Evolutionary conservation across 2,329 filamentous ascomycete species (phyloP), one percentile per base, ranked within the genome.

Genomic region (Emericellopsis atlantica): DNA sequence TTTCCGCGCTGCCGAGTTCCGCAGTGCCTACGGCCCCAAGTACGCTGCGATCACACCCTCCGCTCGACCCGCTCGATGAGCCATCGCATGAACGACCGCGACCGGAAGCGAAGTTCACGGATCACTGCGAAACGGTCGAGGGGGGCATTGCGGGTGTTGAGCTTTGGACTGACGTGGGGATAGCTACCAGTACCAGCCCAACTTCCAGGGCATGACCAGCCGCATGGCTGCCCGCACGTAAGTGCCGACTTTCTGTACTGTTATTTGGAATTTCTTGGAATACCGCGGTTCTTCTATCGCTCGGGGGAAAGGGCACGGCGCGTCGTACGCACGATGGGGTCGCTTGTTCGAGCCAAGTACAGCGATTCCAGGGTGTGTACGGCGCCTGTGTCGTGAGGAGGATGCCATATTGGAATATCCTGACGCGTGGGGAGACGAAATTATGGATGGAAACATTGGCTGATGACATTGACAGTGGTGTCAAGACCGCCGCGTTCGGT

Each of bases 11-110:
- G 54, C 60, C 46, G 51, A 58, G 47, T 81, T 78, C 69, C 72
- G 70, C 64, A 80, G 74, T 64, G 65, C 69, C 49, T 79, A 76
- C 58, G 77, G 75, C 57, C 78, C 78, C 40, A 81, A 79, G 78
- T 81, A 74, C 63, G 58, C 57, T 45, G 31, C 32, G 22, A 32
- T 26, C 26, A n/a, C 22, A 24, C 7, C 21, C 38, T 29, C 6
- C 26, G 8, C 6, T 29, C 31, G 4, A 21, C 16, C 5, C 16
- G 14, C 26, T 2, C 32, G 16, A 11, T 24, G 39, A 37, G 10
- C 22, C n/a, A 22, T 15, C 9, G 24, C 29, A 33, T 40, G 40
- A 38, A 45, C 37, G 10, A 34, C 3, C 21, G 8, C 4, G 21
- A 9, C 10, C 12, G 15, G 9, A 40, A 35, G 8, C 22, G 12